Evolutionary conservation across 495 filamentous ascomycete genomes (phyloP).

Genomic region (Coniosporium apollinis): DNA sequence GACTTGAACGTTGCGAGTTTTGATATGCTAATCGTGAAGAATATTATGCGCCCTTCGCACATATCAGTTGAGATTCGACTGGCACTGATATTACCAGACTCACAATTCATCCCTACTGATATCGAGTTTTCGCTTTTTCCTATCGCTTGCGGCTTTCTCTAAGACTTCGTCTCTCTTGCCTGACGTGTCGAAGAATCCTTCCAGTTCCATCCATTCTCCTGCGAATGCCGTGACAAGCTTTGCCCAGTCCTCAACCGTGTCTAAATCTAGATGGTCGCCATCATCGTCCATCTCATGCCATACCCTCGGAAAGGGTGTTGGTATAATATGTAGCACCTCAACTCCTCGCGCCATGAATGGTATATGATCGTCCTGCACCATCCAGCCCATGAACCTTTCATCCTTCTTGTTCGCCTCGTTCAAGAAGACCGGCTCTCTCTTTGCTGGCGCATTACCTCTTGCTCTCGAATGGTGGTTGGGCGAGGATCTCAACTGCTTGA

Average conservation of each 20-base stretch:
- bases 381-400: slow-evolving; percentile 27
- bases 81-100: too few species aligned
- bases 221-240: slow-evolving; percentile 67
- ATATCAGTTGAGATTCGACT: too few species aligned
- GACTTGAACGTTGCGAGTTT: too few species aligned
- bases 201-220: slow-evolving; percentile 86
- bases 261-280: slow-evolving; percentile 66
- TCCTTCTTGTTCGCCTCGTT: slow-evolving; percentile 31
- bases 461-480: slow-evolving; percentile 17
- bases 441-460: not conserved
- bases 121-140: too few species aligned
- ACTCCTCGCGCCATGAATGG: slow-evolving; percentile 79
- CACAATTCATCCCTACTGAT: too few species aligned
- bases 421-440: slow-evolving; percentile 11
- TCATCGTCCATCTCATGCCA: slow-evolving; percentile 84
- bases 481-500: slow-evolving; percentile 35
- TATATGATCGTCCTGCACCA: slow-evolving; percentile 73
- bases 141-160: too few species aligned
- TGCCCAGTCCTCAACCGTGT: slow-evolving; percentile 78
- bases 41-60: too few species aligned
- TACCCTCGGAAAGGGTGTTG: slow-evolving; percentile 60
- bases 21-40: too few species aligned
- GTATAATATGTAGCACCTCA: slow-evolving; percentile 75
- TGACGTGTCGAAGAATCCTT: slow-evolving; percentile 47
- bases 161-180: too few species aligned